Conservation (phyloP, 2,329 filamentous ascomycete species). For the Pyrenophora graminea region DNA sequence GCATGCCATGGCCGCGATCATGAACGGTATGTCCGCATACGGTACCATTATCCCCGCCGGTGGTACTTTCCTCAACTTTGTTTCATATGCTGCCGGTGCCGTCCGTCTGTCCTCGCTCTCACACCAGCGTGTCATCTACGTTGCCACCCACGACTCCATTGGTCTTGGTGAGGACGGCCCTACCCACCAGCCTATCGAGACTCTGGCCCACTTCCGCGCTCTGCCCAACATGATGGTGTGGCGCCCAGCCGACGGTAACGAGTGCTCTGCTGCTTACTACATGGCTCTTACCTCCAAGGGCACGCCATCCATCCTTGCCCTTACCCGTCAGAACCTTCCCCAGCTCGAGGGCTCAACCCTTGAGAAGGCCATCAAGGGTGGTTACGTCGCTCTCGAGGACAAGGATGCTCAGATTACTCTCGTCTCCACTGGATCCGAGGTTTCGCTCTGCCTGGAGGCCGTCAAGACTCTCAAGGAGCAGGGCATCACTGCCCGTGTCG, state of each 20-base stretch:
- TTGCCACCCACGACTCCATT: slow-evolving; percentile 98
- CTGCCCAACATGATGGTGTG: slow-evolving; percentile 99
- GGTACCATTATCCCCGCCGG: slow-evolving; percentile 91
- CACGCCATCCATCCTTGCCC: slow-evolving; percentile 89
- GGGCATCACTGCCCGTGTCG: slow-evolving; percentile 83
- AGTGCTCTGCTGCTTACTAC: slow-evolving; percentile 98
- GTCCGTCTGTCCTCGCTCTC: slow-evolving; percentile 93
- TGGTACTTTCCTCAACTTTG: slow-evolving; percentile 99
- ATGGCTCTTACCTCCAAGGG: slow-evolving; percentile 85
- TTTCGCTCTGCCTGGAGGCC: slow-evolving; percentile 89
- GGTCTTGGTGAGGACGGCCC: slow-evolving; percentile 98
- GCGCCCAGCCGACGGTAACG: slow-evolving; percentile 97
- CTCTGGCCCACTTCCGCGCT: slow-evolving; percentile 95
- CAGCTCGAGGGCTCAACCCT: slow-evolving; percentile 94
- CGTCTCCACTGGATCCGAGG: slow-evolving; percentile 94
- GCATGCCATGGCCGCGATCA: slow-evolving; percentile 88
- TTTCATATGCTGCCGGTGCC: slow-evolving; percentile 94
- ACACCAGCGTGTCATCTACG: slow-evolving; percentile 88
- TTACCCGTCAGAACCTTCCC: slow-evolving; percentile 97
- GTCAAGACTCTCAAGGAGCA: slow-evolving; percentile 90
- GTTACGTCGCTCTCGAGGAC: slow-evolving; percentile 85
- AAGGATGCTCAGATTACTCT: slow-evolving; percentile 85
- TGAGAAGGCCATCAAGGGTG: slow-evolving; percentile 89
- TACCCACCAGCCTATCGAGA: slow-evolving; percentile 99
- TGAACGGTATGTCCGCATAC: slow-evolving; percentile 95